Base-by-base conservation (phyloP, 2,329 filamentous ascomycete species). In the Trichoderma sp. region DNA sequence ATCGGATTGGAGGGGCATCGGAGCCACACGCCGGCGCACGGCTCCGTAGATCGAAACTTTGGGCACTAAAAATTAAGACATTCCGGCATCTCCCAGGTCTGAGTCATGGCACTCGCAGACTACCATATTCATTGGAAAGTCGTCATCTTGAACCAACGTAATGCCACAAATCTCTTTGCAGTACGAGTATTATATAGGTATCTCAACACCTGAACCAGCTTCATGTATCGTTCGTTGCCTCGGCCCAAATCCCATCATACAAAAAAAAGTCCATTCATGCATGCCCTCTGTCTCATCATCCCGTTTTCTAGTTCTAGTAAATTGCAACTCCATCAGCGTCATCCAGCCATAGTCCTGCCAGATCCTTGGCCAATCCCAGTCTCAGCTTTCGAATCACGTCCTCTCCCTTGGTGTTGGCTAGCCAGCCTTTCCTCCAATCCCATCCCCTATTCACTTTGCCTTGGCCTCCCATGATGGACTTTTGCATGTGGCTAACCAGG, bases 391-490 rank as follows among this genome's bases (percentile, higher is more conserved):
- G 86, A 72, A 97, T 82, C n/a, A 98, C 85, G 74, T 95, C 92
- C 62, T 86, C 85, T 0, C 90, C 92, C 73, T 83, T 89, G 20
- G 87, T 88, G 12, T 84, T 85, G 34, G 87, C 77, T 89, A 84
- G 91, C 92, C 97, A 84, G 90, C 92, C 93, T 80, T 83, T 84
- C 75, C 93, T 85, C 93, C 92, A 95, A 80, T 95, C 91, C 92
- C 92, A 94, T 13, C 89, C 89, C 68, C 92, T 84, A 74, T 88
- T 85, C 7, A 84, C 80, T 69, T 86, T 81, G n/a, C 82, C 82
- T 7, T 87, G 82, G 8, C 87, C 66, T 23, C 85, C 84, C n/a
- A 84, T 82, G 65, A 90, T 85, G 13, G 88, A 91, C 75, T 88
- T 88, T 77, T 87, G 88, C 76, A 90, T 79, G 76, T 89, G 88